These are phyloP conservation scores for Thraustochytrium sp. DNA, from an alignment of 352 stramenopile species.

Conservation along the genomic window DNA sequence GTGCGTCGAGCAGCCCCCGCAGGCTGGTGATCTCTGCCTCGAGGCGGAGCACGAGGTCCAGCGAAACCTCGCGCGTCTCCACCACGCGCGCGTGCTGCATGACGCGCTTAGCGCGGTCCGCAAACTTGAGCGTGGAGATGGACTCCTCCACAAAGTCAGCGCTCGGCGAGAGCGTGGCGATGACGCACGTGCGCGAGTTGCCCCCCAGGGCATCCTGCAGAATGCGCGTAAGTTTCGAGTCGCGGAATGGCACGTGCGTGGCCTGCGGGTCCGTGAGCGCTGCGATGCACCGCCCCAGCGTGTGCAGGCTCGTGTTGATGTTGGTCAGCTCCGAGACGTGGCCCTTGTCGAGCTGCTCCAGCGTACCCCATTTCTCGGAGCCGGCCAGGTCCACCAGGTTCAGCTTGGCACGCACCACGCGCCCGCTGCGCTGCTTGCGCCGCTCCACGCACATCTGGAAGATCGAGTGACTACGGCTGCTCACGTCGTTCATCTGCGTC, in stretches of 20 bases:
- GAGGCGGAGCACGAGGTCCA: constrained; percentile 71
- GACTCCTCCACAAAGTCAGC: constrained; percentile 77
- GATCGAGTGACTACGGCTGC: constrained; percentile 81
- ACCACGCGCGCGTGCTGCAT: constrained; percentile 66
- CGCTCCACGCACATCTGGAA: constrained; percentile 60
- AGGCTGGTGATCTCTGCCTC: constrained; percentile 72
- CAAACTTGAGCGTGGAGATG: constrained; percentile 87
- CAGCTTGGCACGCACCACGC: constrained; percentile 79
- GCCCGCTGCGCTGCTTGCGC: constrained; percentile 59
- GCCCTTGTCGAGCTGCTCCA: constrained; percentile 64
- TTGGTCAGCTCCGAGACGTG: constrained; percentile 86
- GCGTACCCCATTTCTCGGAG: constrained; percentile 84
- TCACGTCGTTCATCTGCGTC: constrained; percentile 84
- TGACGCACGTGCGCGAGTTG: constrained; percentile 82
- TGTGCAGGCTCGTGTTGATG: constrained; percentile 86
- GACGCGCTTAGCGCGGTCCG: constrained; percentile 73
- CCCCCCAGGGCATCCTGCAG: constrained; percentile 76
- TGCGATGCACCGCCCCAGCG: constrained; percentile 75
- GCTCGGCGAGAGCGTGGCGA: constrained; percentile 76
- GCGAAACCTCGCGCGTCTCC: constrained; percentile 70
- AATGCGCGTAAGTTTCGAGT: constrained; percentile 84
- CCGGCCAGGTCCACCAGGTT: constrained; percentile 87
- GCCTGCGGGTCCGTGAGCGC: constrained; percentile 53
- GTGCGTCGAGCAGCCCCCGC: constrained; percentile 58
- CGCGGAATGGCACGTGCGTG: constrained; percentile 79